Evolutionary conservation across 148 eudicot species (phyloP), one percentile per base, ranked within the genome.

Genomic region (Chenopodium formosanum): DNA sequence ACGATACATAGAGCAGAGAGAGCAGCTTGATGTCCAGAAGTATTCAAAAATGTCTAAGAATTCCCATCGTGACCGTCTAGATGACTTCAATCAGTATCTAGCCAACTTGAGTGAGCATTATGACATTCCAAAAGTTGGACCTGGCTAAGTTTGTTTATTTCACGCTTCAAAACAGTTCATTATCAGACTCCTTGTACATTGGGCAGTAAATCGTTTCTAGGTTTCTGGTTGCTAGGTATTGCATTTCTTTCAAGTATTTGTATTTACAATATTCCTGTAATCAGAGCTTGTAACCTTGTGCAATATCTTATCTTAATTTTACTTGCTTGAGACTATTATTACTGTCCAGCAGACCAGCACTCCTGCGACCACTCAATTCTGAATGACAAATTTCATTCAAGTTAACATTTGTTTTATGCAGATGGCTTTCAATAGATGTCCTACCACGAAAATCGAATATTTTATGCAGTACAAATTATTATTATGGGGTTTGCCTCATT

Each of bases 51-150:
- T 88, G 4, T 88, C 95, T 1, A 86, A 91, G 74, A 96, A 96
- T 80, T 96, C 97, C 25, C 99, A 96, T 66, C 95, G 98, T 79
- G 99, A 94, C 82, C 88, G 92, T 32, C 85, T 97, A 77, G 77
- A 92, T 78, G 95, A 97, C 75, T 97, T 94, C 91, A 97, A 97
- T 75, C 98, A 92, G 89, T 94, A 91, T 76, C 89, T 95, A 27
- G 97, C 97, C 11, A 91, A 95, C 80, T 85, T 95, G 92, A 95
- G 99, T 67, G 98, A 95, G 91, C 98, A 95, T 83, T 92, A 93
- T 75, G 97, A 95, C 88, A 95, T 95, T 83, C 99, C 99, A 31
- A 97, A 97, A 88, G 99, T 93, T 80, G 99, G 99, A 48, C 99
- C 98, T 80, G 99, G 99, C 84, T 97, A 40, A 85, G 31, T 69